These are phyloP conservation scores for Edaphochlamys debaryana DNA, from an alignment of 139 green algal genomes.

Conservation along the genomic window DNA sequence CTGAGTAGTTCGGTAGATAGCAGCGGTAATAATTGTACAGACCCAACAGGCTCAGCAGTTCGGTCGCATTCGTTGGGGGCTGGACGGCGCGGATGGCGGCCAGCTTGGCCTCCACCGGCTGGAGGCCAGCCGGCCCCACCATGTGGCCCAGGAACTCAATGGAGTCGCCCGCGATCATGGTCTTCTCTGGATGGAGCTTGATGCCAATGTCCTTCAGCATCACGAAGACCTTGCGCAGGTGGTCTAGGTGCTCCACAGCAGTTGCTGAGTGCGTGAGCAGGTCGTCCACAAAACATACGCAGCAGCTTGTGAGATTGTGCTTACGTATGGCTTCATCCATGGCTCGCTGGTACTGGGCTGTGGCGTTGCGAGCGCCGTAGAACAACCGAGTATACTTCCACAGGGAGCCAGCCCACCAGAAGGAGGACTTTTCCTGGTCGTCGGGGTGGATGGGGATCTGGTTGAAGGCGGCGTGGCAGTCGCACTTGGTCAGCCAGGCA, in stretches of 20 bases:
- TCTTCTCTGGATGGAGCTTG: conserved; percentile 45
- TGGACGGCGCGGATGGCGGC: not conserved
- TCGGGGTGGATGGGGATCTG: too few species aligned
- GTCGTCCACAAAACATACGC: conserved; percentile 57
- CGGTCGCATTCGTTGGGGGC: not conserved
- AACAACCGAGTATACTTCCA: too few species aligned
- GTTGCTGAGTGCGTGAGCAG: not conserved
- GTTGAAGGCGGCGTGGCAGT: too few species aligned
- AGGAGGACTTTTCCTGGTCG: too few species aligned
- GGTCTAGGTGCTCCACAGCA: conserved; percentile 10
- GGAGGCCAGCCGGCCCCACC: conserved; percentile 31
- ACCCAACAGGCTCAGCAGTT: conserved; percentile 4
- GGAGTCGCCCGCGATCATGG: not conserved
- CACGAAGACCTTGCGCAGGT: conserved; percentile 2
- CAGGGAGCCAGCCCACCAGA: conserved; percentile 24
- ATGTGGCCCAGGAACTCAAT: conserved; percentile 59
- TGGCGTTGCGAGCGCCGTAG: too few species aligned
- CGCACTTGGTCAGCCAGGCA: too few species aligned
- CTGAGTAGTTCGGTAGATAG: conserved; percentile 30
- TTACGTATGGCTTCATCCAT: too few species aligned
- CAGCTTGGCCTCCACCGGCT: not conserved
- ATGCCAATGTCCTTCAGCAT: conserved; percentile 27
- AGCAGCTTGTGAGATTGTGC: not conserved
- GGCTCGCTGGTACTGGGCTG: too few species aligned
- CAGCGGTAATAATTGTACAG: conserved; percentile 59